A percentile compares a stretch with the other conserved stretches of the same genome.
Evolutionary conservation across 106 monocot species (phyloP).

Genomic region (Dendrobium catenatum): DNA sequence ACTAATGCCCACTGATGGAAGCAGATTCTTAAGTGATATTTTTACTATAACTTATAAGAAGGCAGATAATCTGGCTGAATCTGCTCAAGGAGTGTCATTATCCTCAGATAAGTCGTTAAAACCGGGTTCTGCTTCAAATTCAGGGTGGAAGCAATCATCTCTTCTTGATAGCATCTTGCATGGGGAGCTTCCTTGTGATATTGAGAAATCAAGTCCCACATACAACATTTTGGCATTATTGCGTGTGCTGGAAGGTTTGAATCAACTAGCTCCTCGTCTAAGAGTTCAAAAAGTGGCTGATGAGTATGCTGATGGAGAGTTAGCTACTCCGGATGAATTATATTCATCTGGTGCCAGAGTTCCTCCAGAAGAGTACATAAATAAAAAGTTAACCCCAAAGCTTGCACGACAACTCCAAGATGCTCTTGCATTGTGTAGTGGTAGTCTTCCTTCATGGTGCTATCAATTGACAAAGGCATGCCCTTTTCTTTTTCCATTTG

Average conservation of each 20-base stretch:
- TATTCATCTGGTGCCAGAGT: slow-evolving; percentile 47
- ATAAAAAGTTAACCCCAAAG: slow-evolving; percentile 90
- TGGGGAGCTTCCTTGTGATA: slow-evolving; percentile 88
- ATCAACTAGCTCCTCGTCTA: slow-evolving; percentile 86
- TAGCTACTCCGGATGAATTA: slow-evolving; percentile 44
- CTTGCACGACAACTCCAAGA: slow-evolving; percentile 92
- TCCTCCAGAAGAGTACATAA: slow-evolving; percentile 66
- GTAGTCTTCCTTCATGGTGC: slow-evolving; percentile 98
- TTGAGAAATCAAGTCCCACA: slow-evolving; percentile 79
- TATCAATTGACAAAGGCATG: slow-evolving; percentile 93
- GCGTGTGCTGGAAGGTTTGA: slow-evolving; percentile 77
- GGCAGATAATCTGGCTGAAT: slow-evolving; percentile 57
- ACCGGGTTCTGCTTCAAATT: slow-evolving; percentile 43
- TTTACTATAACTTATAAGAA: slow-evolving; percentile 94
- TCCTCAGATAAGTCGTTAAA: slow-evolving; percentile 31
- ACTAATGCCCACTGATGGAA: slow-evolving; percentile 53
- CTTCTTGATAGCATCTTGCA: slow-evolving; percentile 95
- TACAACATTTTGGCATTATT: slow-evolving; percentile 86
- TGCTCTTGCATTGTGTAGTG: slow-evolving; percentile 92
- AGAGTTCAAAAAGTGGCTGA: slow-evolving; percentile 63
- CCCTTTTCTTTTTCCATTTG: slow-evolving; percentile 96
- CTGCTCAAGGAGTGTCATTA: slow-evolving; percentile 36
- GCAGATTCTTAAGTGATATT: slow-evolving; percentile 77
- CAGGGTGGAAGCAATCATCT: slow-evolving; percentile 45
- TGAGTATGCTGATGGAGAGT: slow-evolving; percentile 77